Evolutionary conservation across 805 yeast species (phyloP).

Genomic region (Tetrapisispora fleetii): DNA sequence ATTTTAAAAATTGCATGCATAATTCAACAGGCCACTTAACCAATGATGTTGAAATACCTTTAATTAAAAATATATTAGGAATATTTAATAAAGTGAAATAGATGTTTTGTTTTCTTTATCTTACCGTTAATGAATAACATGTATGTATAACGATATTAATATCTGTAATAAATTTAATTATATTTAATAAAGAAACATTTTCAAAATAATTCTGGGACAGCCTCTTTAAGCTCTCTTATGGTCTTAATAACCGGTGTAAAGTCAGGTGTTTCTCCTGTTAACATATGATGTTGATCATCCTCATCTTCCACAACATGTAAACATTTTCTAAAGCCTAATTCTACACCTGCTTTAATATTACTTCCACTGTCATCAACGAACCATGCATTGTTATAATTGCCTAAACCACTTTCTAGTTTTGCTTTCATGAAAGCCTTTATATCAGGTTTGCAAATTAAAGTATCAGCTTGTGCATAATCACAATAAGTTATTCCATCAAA

Average conservation of each 20-base stretch:
- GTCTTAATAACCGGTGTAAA: constrained; percentile 44
- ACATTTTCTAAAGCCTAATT: constrained; percentile 62
- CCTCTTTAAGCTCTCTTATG: constrained; percentile 39
- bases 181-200: neutral
- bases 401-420: constrained; percentile 44
- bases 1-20: constrained; percentile 16
- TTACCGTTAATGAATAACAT: no score
- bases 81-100: constrained; percentile 10
- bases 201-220: constrained; percentile 41
- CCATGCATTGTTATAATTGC: constrained; percentile 40
- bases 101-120: neutral
- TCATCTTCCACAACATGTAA: constrained; percentile 69
- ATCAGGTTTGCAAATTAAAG: constrained; percentile 87
- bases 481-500: constrained; percentile 93
- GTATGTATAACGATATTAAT: neutral
- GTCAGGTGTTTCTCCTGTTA: constrained; percentile 28
- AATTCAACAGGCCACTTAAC: constrained; percentile 14
- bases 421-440: constrained; percentile 52
- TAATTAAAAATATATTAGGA: constrained; percentile 16
- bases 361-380: constrained; percentile 83
- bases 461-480: constrained; percentile 57
- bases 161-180: no score
- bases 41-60: constrained; percentile 20
- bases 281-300: constrained; percentile 28
- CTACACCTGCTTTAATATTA: constrained; percentile 65